Conservation (phyloP, 768 basidiomycete species). For the Calocybe indica region DNA sequence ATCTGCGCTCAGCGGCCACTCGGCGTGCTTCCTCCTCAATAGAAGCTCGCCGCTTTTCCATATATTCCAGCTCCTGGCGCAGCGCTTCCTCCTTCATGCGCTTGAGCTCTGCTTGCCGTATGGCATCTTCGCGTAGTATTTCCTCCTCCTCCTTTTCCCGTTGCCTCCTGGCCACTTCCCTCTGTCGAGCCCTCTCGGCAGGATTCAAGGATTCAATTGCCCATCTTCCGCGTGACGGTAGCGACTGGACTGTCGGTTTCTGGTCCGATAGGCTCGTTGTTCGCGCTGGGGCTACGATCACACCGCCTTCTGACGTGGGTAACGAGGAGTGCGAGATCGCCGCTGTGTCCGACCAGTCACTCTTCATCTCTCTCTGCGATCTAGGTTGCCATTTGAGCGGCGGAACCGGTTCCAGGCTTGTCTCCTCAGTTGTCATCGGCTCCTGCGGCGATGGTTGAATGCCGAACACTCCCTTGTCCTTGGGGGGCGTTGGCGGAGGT, state of each 20-base stretch:
- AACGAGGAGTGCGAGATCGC: no score
- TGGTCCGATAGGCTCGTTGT: background rate
- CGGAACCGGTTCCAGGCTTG: no score
- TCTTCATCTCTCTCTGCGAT: no score
- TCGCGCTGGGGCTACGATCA: slow-evolving; percentile 1
- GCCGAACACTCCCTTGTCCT: slow-evolving; percentile 20
- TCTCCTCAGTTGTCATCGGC: background rate
- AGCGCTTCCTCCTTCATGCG: slow-evolving; percentile 34
- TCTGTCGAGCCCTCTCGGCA: slow-evolving; percentile 24
- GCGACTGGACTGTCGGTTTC: slow-evolving; percentile 4
- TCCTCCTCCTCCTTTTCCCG: slow-evolving; percentile 33
- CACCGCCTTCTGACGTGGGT: slow-evolving; percentile 8
- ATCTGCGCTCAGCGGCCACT: slow-evolving; percentile 29
- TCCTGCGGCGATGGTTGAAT: slow-evolving; percentile 9
- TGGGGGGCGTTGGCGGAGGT: slow-evolving; percentile 41
- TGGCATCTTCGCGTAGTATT: slow-evolving; percentile 37
- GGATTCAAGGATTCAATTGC: slow-evolving; percentile 23
- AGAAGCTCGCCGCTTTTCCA: slow-evolving; percentile 30
- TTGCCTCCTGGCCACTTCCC: slow-evolving; percentile 23
- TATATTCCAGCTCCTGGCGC: slow-evolving; percentile 37
- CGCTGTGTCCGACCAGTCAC: no score
- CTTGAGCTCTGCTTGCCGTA: slow-evolving; percentile 33
- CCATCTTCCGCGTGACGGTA: slow-evolving; percentile 34
- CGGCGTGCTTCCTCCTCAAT: slow-evolving; percentile 35
- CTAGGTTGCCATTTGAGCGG: no score